Percentiles rank a stretch among this genome's conserved stretches.
phyloP scores from a whole-genome alignment of 257 asterid genomes.

The Pogostemon cablin region DNA sequence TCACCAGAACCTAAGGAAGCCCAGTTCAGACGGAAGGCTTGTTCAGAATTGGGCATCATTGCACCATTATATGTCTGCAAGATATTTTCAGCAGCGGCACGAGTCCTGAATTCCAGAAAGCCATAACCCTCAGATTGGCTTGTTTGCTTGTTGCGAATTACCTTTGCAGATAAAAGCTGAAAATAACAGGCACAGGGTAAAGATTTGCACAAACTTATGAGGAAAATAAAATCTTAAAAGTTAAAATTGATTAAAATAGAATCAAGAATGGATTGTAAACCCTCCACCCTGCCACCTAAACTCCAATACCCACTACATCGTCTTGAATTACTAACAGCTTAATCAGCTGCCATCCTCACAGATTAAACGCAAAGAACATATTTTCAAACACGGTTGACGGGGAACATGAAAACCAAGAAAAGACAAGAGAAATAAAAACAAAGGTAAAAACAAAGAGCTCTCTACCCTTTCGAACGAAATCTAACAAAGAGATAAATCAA shows the following conservation, averaged over 20 bases:
- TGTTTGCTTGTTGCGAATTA: conserved; percentile 72
- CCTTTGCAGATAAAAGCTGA: conserved; percentile 72
- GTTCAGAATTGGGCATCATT: conserved; percentile 69
- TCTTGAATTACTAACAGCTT: not conserved
- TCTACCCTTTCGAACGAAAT: not conserved
- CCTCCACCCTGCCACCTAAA: not conserved
- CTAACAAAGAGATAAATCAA: not conserved
- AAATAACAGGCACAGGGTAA: conserved; percentile 17
- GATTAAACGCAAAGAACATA: not conserved
- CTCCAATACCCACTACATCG: not conserved
- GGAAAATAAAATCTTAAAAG: not conserved
- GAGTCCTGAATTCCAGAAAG: conserved; percentile 76
- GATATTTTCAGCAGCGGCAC: conserved; percentile 63
- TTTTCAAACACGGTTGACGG: not conserved
- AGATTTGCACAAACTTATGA: not conserved
- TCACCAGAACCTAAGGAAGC: conserved; percentile 84
- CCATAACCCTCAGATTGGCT: conserved; percentile 86
- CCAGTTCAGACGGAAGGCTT: conserved; percentile 75
- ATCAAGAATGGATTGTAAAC: not conserved
- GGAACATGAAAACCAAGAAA: not conserved
- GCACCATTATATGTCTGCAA: conserved; percentile 70
- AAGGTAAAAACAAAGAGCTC: not conserved
- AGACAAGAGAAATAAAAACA: too few relatives aligned
- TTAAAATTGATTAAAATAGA: not conserved
- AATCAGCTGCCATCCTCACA: not conserved